These are phyloP conservation scores for Vitis hybrid DNA, from an alignment of 177 flowering plant species.

Conservation along the genomic window DNA sequence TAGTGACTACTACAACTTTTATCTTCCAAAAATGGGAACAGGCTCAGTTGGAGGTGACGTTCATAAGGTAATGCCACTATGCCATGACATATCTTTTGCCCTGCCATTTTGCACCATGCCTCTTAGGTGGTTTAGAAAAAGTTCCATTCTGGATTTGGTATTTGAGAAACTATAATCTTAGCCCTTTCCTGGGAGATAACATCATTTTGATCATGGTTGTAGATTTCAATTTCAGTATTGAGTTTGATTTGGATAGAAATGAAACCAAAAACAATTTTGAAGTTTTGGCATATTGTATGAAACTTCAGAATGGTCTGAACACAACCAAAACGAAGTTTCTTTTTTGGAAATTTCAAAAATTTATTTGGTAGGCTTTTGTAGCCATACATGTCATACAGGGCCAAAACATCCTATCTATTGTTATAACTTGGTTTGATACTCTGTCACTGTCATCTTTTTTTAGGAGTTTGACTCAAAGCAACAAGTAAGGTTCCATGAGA, in stretches of 20 bases:
- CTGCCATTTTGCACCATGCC: neutral
- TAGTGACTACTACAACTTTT: slow-evolving; percentile 52
- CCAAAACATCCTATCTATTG: neutral
- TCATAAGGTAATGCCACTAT: slow-evolving; percentile 35
- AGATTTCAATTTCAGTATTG: neutral
- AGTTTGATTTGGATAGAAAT: neutral
- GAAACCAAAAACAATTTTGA: neutral
- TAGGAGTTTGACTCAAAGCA: slow-evolving; percentile 66
- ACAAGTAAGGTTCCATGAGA: slow-evolving; percentile 49
- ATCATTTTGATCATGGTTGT: neutral
- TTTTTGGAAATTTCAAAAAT: too few species aligned
- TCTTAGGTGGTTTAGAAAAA: neutral
- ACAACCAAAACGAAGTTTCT: too few species aligned
- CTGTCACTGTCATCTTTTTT: neutral
- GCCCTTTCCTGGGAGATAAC: neutral
- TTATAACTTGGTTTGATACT: neutral
- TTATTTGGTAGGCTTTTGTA: neutral
- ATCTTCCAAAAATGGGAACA: slow-evolving; percentile 68
- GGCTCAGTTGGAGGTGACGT: slow-evolving; percentile 23
- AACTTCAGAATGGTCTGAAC: neutral
- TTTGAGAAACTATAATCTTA: neutral
- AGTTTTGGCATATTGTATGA: neutral
- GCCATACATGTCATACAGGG: too few species aligned
- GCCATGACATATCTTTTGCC: neutral
- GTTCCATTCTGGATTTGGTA: too few species aligned